Evolutionary conservation across 306 rosid species (phyloP), one percentile per base, ranked within the genome.

Genomic region (Corylus americana): DNA sequence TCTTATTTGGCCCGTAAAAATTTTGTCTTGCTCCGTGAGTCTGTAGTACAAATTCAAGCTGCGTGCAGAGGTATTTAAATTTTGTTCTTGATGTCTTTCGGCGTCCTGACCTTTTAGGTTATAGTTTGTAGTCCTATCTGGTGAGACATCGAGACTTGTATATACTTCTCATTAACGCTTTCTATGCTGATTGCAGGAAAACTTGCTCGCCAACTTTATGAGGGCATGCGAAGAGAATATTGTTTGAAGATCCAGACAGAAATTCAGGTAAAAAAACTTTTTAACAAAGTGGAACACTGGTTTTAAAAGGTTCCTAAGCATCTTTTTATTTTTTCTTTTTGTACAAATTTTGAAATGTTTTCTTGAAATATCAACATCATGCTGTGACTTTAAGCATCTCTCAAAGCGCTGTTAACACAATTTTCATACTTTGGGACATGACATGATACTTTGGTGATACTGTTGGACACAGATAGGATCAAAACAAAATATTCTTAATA

Each of bases 1-100:
- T 88, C 97, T 75, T 96, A 84, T 92, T 87, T 96, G 96, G 94
- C 94, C 37, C 85, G 86, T 57, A 86, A 92, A 86, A 87, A 88
- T 81, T 96, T 89, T 86, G 42, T 83, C 74, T 78, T 63, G 74
- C 83, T 90, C 57, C 89, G 91, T 61, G 73, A 83, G 51, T 90
- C 99, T 81, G 96, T 93, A 45, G 74, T 89, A 81, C 88, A 75
- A 53, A 76, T 96, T 81, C 99, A 96, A 89, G 86, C 98, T 79
- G 94, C 91, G 58, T 96, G 96, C 84, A 87, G 98, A 91, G 99
- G 99, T 96, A 84, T 57, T 54, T 78, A 77, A 72, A 71, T 77
- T 70, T 72, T 53, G 35, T 79, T 79, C 68, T 22, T 25, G n/a
- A 70, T 82, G 71, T 44, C 70, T 55, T 84, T 51, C 57, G 77